phyloP scores from a whole-genome alignment of 202 grass and related monocot genomes.

The Musa balbisiana region DNA sequence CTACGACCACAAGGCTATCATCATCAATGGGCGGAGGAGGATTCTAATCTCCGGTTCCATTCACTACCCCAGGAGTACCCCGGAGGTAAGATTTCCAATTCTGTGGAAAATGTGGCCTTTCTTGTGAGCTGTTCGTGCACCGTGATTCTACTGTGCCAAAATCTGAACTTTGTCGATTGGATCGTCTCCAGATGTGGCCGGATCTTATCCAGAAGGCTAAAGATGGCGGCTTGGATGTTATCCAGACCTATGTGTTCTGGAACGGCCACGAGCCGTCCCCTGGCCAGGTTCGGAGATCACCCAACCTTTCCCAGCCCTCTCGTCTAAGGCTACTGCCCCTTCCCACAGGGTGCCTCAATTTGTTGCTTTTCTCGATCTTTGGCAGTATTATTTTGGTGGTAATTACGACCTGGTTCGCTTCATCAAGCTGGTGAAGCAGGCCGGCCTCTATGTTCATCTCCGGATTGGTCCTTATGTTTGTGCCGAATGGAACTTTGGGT shows the following conservation, averaged over 20 bases:
- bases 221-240: conserved; percentile 77
- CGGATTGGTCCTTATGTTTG: conserved; percentile 93
- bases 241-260: conserved; percentile 95
- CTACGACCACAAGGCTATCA: conserved; percentile 62
- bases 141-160: not conserved
- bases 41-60: conserved; percentile 94
- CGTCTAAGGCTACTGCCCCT: not conserved
- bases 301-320: not conserved
- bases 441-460: conserved; percentile 84
- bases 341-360: too few species aligned
- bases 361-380: conserved; percentile 16
- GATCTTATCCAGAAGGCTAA: conserved; percentile 86
- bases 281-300: conserved; percentile 36
- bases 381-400: conserved; percentile 75
- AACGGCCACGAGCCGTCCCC: conserved; percentile 77
- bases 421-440: conserved; percentile 69
- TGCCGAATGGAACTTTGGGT: conserved; percentile 98
- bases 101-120: not conserved
- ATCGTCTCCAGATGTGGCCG: conserved; percentile 70
- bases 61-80: conserved; percentile 97
- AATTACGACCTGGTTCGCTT: conserved; percentile 94
- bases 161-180: not conserved
- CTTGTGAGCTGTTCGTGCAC: not conserved
- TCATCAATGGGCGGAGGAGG: conserved; percentile 64
- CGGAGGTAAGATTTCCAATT: conserved; percentile 39